phyloP scores from a whole-genome alignment of 768 basidiomycete species.

The Panaeolus papilionaceus region DNA sequence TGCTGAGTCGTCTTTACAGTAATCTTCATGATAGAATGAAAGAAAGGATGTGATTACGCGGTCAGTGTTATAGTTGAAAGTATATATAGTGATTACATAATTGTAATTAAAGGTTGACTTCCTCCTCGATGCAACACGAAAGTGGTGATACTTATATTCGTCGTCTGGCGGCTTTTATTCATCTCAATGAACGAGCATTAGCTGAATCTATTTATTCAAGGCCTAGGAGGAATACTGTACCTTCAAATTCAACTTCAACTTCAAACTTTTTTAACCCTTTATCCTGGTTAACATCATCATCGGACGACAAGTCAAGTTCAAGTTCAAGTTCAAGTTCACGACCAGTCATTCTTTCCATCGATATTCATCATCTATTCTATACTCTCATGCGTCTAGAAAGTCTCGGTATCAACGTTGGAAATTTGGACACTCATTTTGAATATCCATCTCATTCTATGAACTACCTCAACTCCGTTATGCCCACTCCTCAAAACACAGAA shows the following conservation, averaged over 20 bases:
- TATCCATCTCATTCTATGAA: slow-evolving; percentile 79
- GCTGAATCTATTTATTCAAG: slow-evolving; percentile 62
- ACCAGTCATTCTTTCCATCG: slow-evolving; percentile 71
- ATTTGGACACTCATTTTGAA: slow-evolving; percentile 79
- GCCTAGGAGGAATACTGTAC: slow-evolving; percentile 52
- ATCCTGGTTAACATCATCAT: slow-evolving; percentile 70
- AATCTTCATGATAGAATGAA: slow-evolving; percentile 75
- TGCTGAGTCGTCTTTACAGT: slow-evolving; percentile 96
- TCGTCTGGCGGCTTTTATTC: slow-evolving; percentile 72
- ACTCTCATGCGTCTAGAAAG: slow-evolving; percentile 87
- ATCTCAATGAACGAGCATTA: slow-evolving; percentile 72
- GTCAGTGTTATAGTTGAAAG: slow-evolving; percentile 15
- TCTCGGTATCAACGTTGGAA: slow-evolving; percentile 75
- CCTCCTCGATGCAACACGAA: slow-evolving; percentile 48
- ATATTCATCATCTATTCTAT: slow-evolving; percentile 88
- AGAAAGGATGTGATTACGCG: slow-evolving; percentile 28
- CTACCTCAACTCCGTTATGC: slow-evolving; percentile 65
- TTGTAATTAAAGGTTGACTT: slow-evolving; percentile 17
- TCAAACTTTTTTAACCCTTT: slow-evolving; percentile 28
- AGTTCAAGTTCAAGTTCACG: slow-evolving; percentile 7
- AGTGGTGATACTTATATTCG: slow-evolving; percentile 80
- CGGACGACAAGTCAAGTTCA: slow-evolving; percentile 40
- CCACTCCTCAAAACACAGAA: slow-evolving; percentile 66
- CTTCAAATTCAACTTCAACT: slow-evolving; percentile 24
- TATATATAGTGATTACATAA: slow-evolving; percentile 25